Conservation (phyloP, 2,329 filamentous ascomycete species). For the Lachnellula arida region DNA sequence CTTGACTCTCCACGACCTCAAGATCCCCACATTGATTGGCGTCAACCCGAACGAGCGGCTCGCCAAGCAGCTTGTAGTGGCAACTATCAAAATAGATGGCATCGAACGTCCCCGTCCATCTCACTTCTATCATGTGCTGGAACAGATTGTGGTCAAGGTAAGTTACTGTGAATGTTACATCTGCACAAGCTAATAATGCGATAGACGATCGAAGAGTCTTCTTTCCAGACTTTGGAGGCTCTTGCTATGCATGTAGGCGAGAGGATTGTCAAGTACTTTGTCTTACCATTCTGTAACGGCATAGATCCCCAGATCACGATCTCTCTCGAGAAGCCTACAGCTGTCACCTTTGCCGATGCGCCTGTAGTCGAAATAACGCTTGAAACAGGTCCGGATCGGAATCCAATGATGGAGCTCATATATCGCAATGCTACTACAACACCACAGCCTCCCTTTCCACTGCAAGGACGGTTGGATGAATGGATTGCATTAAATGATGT, state of each 20-base stretch:
- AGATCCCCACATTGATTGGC: constrained; percentile 64
- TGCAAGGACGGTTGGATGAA: constrained; percentile 20
- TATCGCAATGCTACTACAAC: background rate
- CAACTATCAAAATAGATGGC: constrained; percentile 56
- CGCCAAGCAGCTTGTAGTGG: constrained; percentile 61
- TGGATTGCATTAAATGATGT: constrained; percentile 21
- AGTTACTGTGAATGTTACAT: background rate
- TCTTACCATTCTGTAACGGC: constrained; percentile 12
- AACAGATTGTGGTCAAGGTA: constrained; percentile 43
- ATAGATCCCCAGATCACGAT: constrained; percentile 43
- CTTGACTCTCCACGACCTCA: constrained; percentile 47
- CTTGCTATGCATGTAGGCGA: constrained; percentile 47
- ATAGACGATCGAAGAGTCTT: constrained; percentile 51
- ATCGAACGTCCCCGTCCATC: constrained; percentile 29
- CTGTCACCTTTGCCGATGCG: constrained; percentile 67
- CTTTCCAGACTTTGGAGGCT: constrained; percentile 60
- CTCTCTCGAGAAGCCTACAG: constrained; percentile 66
- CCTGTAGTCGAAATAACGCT: constrained; percentile 57
- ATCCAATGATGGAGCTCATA: background rate
- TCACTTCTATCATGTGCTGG: constrained; percentile 53
- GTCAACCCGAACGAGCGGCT: constrained; percentile 67
- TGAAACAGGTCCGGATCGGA: background rate
- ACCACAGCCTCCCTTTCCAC: constrained; percentile 19
- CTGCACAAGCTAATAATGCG: background rate
- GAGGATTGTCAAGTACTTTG: constrained; percentile 42